phyloP scores from a whole-genome alignment of 2,329 filamentous ascomycete genomes.

The Stemphylium vesicarium region DNA sequence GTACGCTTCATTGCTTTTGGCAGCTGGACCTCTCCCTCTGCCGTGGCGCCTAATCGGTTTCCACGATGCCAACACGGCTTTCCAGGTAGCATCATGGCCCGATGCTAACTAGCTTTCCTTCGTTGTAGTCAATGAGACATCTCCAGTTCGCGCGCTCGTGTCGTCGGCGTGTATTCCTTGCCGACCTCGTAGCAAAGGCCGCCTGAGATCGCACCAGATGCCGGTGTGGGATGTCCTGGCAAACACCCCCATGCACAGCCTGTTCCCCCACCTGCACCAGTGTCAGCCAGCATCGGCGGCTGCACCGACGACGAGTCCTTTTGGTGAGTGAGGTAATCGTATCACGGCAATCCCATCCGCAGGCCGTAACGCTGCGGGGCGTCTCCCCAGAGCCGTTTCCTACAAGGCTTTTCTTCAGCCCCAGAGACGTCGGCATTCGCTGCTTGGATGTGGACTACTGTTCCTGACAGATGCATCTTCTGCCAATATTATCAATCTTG shows the following conservation, averaged over 20 bases:
- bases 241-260: constrained; percentile 19
- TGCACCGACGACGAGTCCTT: constrained; percentile 24
- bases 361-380: constrained; percentile 4
- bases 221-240: constrained; percentile 2
- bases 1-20: constrained; percentile 22
- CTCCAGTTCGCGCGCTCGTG: background rate
- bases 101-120: no score
- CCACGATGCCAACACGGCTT: background rate
- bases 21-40: constrained; percentile 1
- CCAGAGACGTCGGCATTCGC: constrained; percentile 31
- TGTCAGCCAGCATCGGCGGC: constrained; percentile 23
- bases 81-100: no score
- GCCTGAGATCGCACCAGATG: background rate
- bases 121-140: background rate
- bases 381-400: constrained; percentile 8
- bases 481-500: constrained; percentile 9
- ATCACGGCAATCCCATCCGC: constrained; percentile 31
- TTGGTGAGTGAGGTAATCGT: constrained; percentile 43
- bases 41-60: background rate
- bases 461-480: constrained; percentile 26
- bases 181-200: background rate
- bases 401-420: constrained; percentile 25
- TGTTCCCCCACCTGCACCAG: constrained; percentile 23
- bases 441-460: background rate
- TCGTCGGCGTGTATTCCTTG: background rate